Conservation (phyloP, 73 alveolate species). For the Breviolum minutum region DNA sequence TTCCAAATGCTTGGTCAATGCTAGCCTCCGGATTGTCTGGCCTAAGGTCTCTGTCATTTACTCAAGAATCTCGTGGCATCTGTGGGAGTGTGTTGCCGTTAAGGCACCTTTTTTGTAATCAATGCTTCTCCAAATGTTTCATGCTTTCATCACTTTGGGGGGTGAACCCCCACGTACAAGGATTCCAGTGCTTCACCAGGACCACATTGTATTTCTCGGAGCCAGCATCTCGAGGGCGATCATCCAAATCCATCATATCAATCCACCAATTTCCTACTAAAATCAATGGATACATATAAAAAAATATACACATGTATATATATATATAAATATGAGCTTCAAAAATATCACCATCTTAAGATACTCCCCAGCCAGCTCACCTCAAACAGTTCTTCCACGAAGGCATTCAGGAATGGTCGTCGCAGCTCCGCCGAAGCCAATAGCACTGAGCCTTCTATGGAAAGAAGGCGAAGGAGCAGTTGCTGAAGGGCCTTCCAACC, state of each 20-base stretch:
- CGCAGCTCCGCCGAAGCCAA: conserved; percentile 24
- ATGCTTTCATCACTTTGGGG: no score
- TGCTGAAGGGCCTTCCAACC: conserved; percentile 18
- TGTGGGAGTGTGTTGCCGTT: no score
- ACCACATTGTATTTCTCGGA: no score
- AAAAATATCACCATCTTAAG: background rate
- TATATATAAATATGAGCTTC: background rate
- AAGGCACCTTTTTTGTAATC: no score
- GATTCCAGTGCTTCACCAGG: no score
- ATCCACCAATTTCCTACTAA: background rate
- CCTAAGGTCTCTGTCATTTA: no score
- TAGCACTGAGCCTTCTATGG: background rate
- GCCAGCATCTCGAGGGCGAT: no score
- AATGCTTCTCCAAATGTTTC: no score
- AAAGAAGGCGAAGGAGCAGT: background rate
- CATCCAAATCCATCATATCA: background rate
- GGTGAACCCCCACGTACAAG: no score
- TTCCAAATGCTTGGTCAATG: background rate
- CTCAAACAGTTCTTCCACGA: background rate
- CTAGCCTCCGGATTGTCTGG: no score
- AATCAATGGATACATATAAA: background rate
- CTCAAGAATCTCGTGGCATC: no score
- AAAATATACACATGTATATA: background rate
- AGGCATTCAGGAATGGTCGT: background rate
- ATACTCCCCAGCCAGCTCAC: background rate